Base-by-base conservation (phyloP, 257 asterid genomes). In the Solanum sejunctum region DNA sequence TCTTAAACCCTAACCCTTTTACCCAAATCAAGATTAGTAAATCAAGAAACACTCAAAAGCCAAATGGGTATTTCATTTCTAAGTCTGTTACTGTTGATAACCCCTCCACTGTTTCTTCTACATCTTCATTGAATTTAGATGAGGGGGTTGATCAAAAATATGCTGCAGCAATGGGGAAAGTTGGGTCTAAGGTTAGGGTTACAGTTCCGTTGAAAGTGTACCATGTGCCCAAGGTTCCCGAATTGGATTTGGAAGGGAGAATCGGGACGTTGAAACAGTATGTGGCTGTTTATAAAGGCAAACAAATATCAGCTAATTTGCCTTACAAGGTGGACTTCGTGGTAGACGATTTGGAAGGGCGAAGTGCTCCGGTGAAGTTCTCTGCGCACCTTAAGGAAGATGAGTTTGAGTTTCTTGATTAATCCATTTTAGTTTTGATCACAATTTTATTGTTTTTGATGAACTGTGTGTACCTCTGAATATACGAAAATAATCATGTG, bases 391-490 rank as follows among this genome's bases (percentile, higher is more conserved):
- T 94, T 77, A 96, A 88, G 91, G 98, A 96, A 85, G 98, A 94
- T 86, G 99, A 96, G 93, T 96, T 96, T 88, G 99, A 94, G 91
- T 90, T 92, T 89, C 89, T 94, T 90, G 98, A 92, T 85, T 95
- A 92, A 93, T 88, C 16, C 67, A 41, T 39, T 85, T 55, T 54
- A 79, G 56, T 41, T 71, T 21, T 82, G 80, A 6, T 54, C 51
- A 71, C 15, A 81, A 63, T 85, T 57, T 57, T 84, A 56, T 16
- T 47, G 55, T 85, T 83, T 67, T 83, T 67, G 83, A 70, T 85
- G 80, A 77, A 72, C 57, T 51, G 4, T 77, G 39, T 77, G 60
- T 72, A 81, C 60, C 32, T 60, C 63, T 86, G 81, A 82, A 57
- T 84, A 75, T 70, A 78, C 57, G 85, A 75, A 26, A 75, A 75